Conservation (phyloP, 2,329 filamentous ascomycete species). For the Fusarium sp. region DNA sequence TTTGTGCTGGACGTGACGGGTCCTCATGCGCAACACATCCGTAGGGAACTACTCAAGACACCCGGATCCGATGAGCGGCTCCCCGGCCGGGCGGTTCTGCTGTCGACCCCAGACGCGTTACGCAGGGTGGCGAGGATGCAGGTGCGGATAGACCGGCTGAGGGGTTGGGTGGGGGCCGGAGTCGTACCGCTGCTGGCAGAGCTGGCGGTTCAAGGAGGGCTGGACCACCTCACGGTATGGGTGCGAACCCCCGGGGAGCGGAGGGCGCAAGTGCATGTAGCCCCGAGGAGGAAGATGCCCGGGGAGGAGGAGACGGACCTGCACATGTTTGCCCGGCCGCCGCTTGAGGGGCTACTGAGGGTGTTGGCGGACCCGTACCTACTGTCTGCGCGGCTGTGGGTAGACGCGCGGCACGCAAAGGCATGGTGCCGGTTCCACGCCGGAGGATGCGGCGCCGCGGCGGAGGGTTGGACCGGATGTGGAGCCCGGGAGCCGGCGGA, state of each 20-base stretch:
- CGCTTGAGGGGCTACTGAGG: constrained; percentile 52
- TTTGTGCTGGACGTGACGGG: constrained; percentile 48
- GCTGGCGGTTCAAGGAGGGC: constrained; percentile 48
- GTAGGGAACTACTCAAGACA: constrained; percentile 37
- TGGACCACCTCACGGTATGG: constrained; percentile 44
- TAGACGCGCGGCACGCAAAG: constrained; percentile 51
- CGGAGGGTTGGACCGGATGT: constrained; percentile 12
- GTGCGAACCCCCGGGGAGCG: constrained; percentile 26
- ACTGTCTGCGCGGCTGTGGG: constrained; percentile 52
- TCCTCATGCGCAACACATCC: constrained; percentile 44
- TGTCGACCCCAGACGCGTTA: constrained; percentile 40
- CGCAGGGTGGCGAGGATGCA: constrained; percentile 45
- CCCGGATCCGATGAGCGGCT: constrained; percentile 30
- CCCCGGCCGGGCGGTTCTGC: constrained; percentile 28
- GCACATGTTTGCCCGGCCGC: constrained; percentile 43
- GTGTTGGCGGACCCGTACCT: constrained; percentile 61
- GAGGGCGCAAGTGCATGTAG: constrained; percentile 5
- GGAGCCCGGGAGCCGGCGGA: constrained; percentile 8
- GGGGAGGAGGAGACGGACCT: constrained; percentile 10
- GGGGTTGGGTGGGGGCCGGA: constrained; percentile 47
- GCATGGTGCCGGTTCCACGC: constrained; percentile 59
- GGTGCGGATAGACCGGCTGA: constrained; percentile 46
- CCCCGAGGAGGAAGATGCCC: background rate
- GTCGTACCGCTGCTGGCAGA: constrained; percentile 47
- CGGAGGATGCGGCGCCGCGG: constrained; percentile 29